These are phyloP conservation scores for Cutaneotrichosporon spelunceum DNA, from an alignment of 1,284 basidiomycete species.

Conservation along the genomic window DNA sequence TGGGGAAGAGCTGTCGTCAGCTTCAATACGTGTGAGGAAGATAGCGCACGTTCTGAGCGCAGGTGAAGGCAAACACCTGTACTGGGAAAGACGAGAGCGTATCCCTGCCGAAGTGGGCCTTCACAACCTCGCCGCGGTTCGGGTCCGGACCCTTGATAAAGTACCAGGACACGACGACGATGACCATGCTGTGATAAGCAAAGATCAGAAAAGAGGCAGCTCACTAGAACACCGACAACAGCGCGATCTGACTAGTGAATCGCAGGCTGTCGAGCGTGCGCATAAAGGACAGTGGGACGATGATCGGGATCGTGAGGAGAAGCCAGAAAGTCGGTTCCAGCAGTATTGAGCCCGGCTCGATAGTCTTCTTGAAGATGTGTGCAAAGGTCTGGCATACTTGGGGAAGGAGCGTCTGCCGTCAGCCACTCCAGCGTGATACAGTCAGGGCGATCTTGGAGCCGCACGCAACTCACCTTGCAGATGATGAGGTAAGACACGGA, in stretches of 20 bases:
- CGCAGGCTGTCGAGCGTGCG: constrained; percentile 66
- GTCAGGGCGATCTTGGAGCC: neutral
- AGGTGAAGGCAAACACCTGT: constrained; percentile 91
- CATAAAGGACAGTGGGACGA: constrained; percentile 84
- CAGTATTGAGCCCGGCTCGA: constrained; percentile 59
- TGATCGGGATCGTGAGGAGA: constrained; percentile 70
- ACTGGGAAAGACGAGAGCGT: constrained; percentile 76
- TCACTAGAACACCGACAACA: constrained; percentile 59
- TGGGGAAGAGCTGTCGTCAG: constrained; percentile 68
- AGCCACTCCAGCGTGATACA: neutral
- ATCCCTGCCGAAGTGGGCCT: constrained; percentile 40
- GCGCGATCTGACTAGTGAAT: constrained; percentile 52
- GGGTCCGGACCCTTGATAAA: constrained; percentile 46
- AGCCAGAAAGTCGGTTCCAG: constrained; percentile 82
- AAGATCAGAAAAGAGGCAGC: constrained; percentile 21
- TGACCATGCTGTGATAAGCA: constrained; percentile 57
- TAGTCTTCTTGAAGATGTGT: constrained; percentile 61
- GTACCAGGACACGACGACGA: constrained; percentile 58
- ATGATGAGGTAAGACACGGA: constrained; percentile 94
- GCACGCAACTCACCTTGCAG: constrained; percentile 64
- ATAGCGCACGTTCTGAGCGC: constrained; percentile 73
- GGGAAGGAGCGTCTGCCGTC: constrained; percentile 66
- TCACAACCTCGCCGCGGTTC: constrained; percentile 42
- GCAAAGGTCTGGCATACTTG: constrained; percentile 83
- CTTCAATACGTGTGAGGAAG: neutral